Evolutionary conservation across 257 asterid genomes (phyloP), one percentile per base, ranked within the genome.

Genomic region (Gynochthodes officinalis): DNA sequence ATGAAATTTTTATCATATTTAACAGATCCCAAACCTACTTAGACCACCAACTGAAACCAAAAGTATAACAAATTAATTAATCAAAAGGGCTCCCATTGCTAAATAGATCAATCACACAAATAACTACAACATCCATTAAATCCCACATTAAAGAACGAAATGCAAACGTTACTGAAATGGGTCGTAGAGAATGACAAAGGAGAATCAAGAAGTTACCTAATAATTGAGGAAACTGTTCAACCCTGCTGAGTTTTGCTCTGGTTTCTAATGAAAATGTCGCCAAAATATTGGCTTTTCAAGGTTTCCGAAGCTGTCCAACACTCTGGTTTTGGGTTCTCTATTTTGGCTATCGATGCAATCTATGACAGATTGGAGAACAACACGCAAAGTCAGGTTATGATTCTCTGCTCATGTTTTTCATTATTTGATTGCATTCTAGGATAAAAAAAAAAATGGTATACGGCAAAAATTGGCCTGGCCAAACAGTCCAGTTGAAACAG

Each of bases 21-120:
- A 18, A 72, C 58, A 72, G 75, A 72, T 72, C 75, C 75, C 37
- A 11, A 44, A 44, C 46, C 27, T 14, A 21, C 37, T 44, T 2
- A 19, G 58, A 46, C 23, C 35, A 18, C 28, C 9, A 27, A 27
- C 54, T 39, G 42, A 28, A 33, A 33, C 52, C 50, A 11, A 69
- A 4, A 5, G 49, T 1, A 33, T 8, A 50, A 21, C 18, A 44
- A 27, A 49, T 53, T 23, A 15, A 53, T 28, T 28, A 12, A 37
- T 19, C 4, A 48, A 39, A 59, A 19, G 48, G 69, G 44, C 15
- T 57, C 43, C 11, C 9, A 16, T 48, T 50, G 30, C 48, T 21
- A 43, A 58, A 43, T 30, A 30, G 19, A 42, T 40, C 23, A 43
- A 10, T 5, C 68, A 42, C 0, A 39, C 30, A 58, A 58, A 58